Evolutionary conservation across 1,284 basidiomycete species (phyloP).

Genomic region (Trametes pubescens): DNA sequence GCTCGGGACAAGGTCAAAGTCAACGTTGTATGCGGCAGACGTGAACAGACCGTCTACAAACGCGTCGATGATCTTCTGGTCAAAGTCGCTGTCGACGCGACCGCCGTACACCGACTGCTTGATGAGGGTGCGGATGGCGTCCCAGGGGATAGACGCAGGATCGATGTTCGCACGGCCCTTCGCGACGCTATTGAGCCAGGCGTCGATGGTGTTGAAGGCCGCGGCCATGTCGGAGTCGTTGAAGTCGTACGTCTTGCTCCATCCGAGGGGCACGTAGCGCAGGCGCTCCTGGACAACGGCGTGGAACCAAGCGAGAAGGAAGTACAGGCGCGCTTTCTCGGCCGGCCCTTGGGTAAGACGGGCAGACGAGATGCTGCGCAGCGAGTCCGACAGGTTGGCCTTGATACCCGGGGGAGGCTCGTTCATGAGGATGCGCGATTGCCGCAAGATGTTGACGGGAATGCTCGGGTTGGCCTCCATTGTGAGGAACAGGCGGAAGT

Average conservation of each 20-base stretch:
- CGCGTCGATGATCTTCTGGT: slow-evolving; percentile 89
- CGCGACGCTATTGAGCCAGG: slow-evolving; percentile 83
- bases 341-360: slow-evolving; percentile 84
- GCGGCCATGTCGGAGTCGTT: slow-evolving; percentile 98
- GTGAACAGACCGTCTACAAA: slow-evolving; percentile 93
- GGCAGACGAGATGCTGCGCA: slow-evolving; percentile 78
- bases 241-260: slow-evolving; percentile 97
- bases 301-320: slow-evolving; percentile 98
- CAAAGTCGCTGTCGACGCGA: slow-evolving; percentile 92
- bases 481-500: slow-evolving; percentile 95
- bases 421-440: slow-evolving; percentile 96
- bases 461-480: slow-evolving; percentile 95
- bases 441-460: slow-evolving; percentile 94
- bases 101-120: slow-evolving; percentile 97
- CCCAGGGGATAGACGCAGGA: slow-evolving; percentile 92
- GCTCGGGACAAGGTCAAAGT: slow-evolving; percentile 87
- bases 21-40: slow-evolving; percentile 87
- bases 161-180: slow-evolving; percentile 92
- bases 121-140: slow-evolving; percentile 87
- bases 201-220: slow-evolving; percentile 90
- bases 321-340: slow-evolving; percentile 91
- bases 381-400: slow-evolving; percentile 91
- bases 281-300: slow-evolving; percentile 95
- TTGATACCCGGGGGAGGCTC: slow-evolving; percentile 96
- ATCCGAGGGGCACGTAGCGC: slow-evolving; percentile 93